phyloP scores from a whole-genome alignment of 495 filamentous ascomycete genomes.

The Trichoderma orchidacearum region DNA sequence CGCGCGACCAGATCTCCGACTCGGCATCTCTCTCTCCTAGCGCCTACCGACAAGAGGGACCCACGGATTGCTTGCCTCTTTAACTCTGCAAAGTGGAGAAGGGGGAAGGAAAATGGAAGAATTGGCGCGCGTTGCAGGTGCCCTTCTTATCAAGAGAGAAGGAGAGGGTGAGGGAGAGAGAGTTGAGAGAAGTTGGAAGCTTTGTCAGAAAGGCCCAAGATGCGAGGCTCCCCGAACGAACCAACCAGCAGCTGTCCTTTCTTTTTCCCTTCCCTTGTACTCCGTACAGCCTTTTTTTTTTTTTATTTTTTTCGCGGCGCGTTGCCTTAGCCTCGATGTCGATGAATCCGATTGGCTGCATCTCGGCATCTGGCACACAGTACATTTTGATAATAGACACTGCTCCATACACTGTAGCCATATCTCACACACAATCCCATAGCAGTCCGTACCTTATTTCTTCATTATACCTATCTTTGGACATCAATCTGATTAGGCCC shows the following conservation, averaged over 20 bases:
- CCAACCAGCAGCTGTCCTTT: background rate
- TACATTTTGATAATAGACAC: background rate
- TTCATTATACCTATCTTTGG: no score
- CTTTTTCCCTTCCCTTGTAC: background rate
- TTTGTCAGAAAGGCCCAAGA: background rate
- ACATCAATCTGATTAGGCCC: no score
- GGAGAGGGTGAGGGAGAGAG: no score
- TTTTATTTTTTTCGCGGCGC: background rate
- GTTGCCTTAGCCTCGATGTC: background rate
- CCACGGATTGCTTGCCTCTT: no score
- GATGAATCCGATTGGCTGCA: background rate
- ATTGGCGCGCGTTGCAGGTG: background rate
- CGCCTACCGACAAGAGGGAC: no score
- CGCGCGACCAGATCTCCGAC: constrained; percentile 27
- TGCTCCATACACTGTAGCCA: background rate
- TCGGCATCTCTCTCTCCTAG: constrained; percentile 10
- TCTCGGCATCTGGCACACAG: background rate
- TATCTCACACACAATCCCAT: no score
- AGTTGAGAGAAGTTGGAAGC: background rate
- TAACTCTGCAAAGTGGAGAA: no score
- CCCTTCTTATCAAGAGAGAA: no score
- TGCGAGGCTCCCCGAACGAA: background rate
- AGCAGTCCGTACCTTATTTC: no score
- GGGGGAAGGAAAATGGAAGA: background rate
- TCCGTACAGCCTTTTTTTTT: no score